phyloP scores from a whole-genome alignment of 345 rosid genomes.

The Raphanus raphanistrum region DNA sequence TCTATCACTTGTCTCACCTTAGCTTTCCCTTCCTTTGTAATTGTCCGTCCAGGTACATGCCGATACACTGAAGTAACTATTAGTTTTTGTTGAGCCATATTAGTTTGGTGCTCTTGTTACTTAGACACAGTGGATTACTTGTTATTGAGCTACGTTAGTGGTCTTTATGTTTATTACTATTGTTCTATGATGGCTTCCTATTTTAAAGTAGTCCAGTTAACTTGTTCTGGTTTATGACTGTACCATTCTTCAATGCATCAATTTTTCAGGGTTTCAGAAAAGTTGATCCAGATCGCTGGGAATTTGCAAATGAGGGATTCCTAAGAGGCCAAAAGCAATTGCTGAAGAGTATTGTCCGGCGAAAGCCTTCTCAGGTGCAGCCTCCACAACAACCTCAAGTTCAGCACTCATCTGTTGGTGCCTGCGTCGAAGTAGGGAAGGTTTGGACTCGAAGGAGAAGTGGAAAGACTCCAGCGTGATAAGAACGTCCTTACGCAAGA shows the following conservation, averaged over 20 bases:
- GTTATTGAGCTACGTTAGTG: not conserved
- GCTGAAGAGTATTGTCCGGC: constrained; percentile 62
- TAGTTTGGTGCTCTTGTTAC: not conserved
- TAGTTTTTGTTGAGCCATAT: not conserved
- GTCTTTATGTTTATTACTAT: not conserved
- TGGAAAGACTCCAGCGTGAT: constrained; percentile 81
- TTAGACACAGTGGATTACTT: not conserved
- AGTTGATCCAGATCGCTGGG: constrained; percentile 89
- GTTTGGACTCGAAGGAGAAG: constrained; percentile 85
- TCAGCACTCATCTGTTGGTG: constrained; percentile 68
- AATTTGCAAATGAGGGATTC: constrained; percentile 88
- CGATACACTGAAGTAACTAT: not conserved
- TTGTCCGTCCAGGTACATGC: not conserved
- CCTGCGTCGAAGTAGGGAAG: constrained; percentile 87
- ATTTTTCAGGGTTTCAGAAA: constrained; percentile 77
- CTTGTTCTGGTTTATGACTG: not conserved
- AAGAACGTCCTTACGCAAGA: constrained; percentile 95
- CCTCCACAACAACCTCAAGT: constrained; percentile 54
- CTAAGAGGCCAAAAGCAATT: constrained; percentile 80
- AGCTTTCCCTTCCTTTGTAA: constrained; percentile 10
- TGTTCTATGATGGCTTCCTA: not conserved
- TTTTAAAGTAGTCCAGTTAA: not conserved
- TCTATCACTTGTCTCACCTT: constrained; percentile 31
- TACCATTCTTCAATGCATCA: not conserved
- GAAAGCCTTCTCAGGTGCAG: constrained; percentile 71